phyloP scores from a whole-genome alignment of 352 stramenopile species.

The Globisporangium parvum region DNA sequence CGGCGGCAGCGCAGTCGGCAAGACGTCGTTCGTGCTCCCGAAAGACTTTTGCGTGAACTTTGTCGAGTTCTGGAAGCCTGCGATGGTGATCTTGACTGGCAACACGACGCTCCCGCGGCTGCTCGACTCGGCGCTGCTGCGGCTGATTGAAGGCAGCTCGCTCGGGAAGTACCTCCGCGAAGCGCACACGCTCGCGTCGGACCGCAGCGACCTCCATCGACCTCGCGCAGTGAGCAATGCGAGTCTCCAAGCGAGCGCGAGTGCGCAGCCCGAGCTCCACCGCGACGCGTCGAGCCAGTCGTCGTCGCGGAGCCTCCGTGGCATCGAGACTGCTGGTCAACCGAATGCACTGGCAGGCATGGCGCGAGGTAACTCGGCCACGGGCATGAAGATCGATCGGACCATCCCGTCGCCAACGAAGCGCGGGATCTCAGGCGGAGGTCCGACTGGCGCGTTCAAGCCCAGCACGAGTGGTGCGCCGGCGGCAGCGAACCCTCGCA shows the following conservation, averaged over 20 bases:
- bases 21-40: constrained; percentile 24
- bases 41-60: constrained; percentile 55
- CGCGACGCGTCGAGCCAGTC: constrained; percentile 41
- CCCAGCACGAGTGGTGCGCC: constrained; percentile 16
- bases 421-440: constrained; percentile 18
- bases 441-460: constrained; percentile 16
- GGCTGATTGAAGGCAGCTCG: constrained; percentile 39
- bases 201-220: constrained; percentile 14
- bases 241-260: constrained; percentile 21
- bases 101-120: constrained; percentile 36
- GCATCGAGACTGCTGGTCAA: constrained; percentile 1
- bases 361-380: constrained; percentile 4
- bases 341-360: constrained; percentile 9
- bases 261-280: constrained; percentile 33
- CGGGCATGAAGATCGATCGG: constrained; percentile 23
- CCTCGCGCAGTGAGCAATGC: constrained; percentile 22
- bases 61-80: constrained; percentile 44
- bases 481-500: constrained; percentile 17
- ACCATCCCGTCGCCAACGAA: constrained; percentile 51
- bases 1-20: constrained; percentile 27
- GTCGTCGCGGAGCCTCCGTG: constrained; percentile 33
- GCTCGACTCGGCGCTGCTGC: constrained; percentile 33
- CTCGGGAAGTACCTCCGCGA: constrained; percentile 55
- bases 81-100: constrained; percentile 37
- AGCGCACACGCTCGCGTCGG: constrained; percentile 28